Conservation (phyloP, 495 filamentous ascomycete genomes). For the Aspergillus bridgeri region DNA sequence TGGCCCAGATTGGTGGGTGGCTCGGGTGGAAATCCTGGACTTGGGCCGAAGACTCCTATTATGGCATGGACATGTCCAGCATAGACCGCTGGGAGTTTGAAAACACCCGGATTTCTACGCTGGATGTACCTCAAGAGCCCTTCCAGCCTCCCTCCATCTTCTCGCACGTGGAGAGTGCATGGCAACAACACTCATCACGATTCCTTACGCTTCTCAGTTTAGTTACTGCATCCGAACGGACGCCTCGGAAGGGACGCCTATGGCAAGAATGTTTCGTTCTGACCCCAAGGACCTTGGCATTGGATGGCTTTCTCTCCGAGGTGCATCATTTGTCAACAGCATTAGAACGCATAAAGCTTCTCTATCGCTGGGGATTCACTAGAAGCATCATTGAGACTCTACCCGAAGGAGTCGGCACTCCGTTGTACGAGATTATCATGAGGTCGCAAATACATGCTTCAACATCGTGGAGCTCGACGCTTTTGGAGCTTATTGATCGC, state of each 20-base stretch:
- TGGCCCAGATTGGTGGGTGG: conserved; percentile 81
- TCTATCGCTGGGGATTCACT: conserved; percentile 44
- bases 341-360: conserved; percentile 38
- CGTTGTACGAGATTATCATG: conserved; percentile 78
- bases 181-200: conserved; percentile 28
- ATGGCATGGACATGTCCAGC: conserved; percentile 64
- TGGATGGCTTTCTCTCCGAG: conserved; percentile 54
- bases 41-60: conserved; percentile 53
- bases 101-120: conserved; percentile 45
- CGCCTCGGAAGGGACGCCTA: conserved; percentile 34
- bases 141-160: conserved; percentile 69
- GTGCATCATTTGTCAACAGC: conserved; percentile 27
- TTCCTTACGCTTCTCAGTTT: conserved; percentile 63
- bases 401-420: conserved; percentile 74
- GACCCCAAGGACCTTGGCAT: conserved; percentile 64
- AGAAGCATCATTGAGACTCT: conserved; percentile 62
- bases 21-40: conserved; percentile 77
- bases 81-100: conserved; percentile 61
- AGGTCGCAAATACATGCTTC: conserved; percentile 78
- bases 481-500: conserved; percentile 74
- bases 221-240: conserved; percentile 38
- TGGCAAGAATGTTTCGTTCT: conserved; percentile 45
- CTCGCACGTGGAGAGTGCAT: conserved; percentile 52
- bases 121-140: conserved; percentile 54
- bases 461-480: conserved; percentile 63